Evolutionary conservation across 2,329 filamentous ascomycete species (phyloP).

Genomic region (Hypoxylon rubiginosum): DNA sequence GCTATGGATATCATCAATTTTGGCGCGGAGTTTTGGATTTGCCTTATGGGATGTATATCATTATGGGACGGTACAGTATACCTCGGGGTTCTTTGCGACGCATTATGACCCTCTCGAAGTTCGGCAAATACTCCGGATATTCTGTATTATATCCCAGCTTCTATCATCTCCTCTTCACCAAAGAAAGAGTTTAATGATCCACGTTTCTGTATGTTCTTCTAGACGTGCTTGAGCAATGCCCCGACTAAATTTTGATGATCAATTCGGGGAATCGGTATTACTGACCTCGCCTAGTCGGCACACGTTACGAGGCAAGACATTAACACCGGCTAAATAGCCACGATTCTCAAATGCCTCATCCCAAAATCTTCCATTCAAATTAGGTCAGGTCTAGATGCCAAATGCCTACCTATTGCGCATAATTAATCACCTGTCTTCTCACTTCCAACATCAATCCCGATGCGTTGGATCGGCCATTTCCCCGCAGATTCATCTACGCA

Average conservation of each 20-base stretch:
- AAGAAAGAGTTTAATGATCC: slow-evolving; percentile 17
- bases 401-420: background rate
- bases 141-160: slow-evolving; percentile 30
- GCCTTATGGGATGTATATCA: slow-evolving; percentile 27
- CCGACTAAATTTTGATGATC: background rate
- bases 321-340: slow-evolving; percentile 27
- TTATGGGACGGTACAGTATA: slow-evolving; percentile 18
- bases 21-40: slow-evolving; percentile 37
- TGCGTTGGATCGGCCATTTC: slow-evolving; percentile 8
- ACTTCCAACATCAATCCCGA: slow-evolving; percentile 7
- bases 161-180: slow-evolving; percentile 30
- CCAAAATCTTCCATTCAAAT: background rate
- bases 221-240: too few species aligned
- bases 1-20: slow-evolving; percentile 18
- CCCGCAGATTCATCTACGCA: slow-evolving; percentile 21
- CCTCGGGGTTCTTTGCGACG: slow-evolving; percentile 15
- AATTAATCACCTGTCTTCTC: slow-evolving; percentile 4
- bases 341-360: background rate
- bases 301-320: background rate
- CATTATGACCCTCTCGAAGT: slow-evolving; percentile 28
- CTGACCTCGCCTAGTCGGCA: background rate
- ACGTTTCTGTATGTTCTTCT: slow-evolving; percentile 4
- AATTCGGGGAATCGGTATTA: background rate
- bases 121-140: slow-evolving; percentile 21
- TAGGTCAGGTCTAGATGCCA: background rate